Base-by-base conservation (phyloP, 2,329 filamentous ascomycete species). In the Diaporthe citrichinensis region DNA sequence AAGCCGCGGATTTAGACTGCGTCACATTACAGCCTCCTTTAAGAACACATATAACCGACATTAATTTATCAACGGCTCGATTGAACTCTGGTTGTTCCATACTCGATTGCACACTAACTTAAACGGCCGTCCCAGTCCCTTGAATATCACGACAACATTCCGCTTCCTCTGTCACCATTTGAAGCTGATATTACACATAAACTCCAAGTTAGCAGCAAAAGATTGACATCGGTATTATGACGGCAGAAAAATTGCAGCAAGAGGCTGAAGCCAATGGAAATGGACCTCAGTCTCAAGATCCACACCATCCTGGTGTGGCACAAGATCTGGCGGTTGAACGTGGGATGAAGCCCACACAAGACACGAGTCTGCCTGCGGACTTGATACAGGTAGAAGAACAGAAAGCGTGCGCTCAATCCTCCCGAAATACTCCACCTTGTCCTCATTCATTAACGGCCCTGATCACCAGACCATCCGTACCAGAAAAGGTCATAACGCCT, bases 381-480 rank as follows among this genome's bases (percentile, higher is more conserved):
- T 20, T 68, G 46, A 68, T 68, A 25, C 62, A 68, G 23, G 46
- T 53, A 53, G 65, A 68, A 39, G 34, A 53, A 23, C 44, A n/a
- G 23, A 36, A 2, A 39, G 31, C 46, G 65, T 68, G 39, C 5
- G 46, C 25, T n/a, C 15, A 28, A 12, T 8, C 39, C 17, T 15
- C 46, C 31, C 14, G 8, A 49, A 1, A 51, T 12, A 3, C 7
- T 41, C 14, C 10, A n/a, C 17, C 15, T 20, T 39, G n/a, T 2
- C n/a, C 14, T 28, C 3, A 17, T 39, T 39, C 28, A n/a, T n/a
- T 68, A 3, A 68, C 31, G n/a, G 36, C 46, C 31, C 69, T 17
- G n/a, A 36, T 57, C 2, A 44, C 36, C 25, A 34, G 53, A 59
- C 44, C 44, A 49, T 5, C 55, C 6, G 55, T 46, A 25, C 69